Base-by-base conservation (phyloP, 208 protist species). In the Kentomonas sorsogonicus region DNA sequence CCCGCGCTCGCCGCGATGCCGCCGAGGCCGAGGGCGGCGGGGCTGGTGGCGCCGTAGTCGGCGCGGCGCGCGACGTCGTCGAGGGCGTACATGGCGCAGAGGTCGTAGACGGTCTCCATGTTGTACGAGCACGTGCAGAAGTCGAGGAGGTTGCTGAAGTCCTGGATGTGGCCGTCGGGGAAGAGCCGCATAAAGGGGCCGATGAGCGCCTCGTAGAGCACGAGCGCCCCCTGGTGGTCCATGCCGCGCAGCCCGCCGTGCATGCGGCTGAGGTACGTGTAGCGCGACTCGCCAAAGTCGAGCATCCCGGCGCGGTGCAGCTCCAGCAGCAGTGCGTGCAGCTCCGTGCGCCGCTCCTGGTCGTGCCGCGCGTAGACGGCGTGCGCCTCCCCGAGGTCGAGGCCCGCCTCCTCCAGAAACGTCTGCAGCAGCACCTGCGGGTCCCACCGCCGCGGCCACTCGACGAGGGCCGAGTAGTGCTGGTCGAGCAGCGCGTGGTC, bases 91-190 rank as follows among this genome's bases (percentile, higher is more conserved):
- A 96, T 78, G 3, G 77, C 74, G 51, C 84, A 93, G 26, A 96
- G 66, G 63, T 96, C 90, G 63, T 94, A 96, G 13, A 94, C 83
- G 13, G 90, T 96, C 63, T 96, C 86, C 86, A 96, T 90, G 53
- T 96, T 96, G 66, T 96, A 96, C 11, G 72, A 50, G 67, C 86
- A 96, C 10, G 86, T 87, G 31, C 94, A 70, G 60, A 94, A 94
- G 63, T 96, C 86, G 22, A 92, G 71, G 3, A 96, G 65, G 61
- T 93, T 94, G n/a, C 85, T 92, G 58, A 74, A 91, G 60, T 94
- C 82, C 58, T 94, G 85, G 44, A 94, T 93, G 67, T 91, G 85
- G 3, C 68, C 86, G 41, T 92, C 73, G 44, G 90, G 90, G 70
- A 85, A 96, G 26, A 96, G 71, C 0, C 79, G 86, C 58, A 91